Conservation (phyloP, 1,284 basidiomycete species). For the Ganoderma leucocontextum region DNA sequence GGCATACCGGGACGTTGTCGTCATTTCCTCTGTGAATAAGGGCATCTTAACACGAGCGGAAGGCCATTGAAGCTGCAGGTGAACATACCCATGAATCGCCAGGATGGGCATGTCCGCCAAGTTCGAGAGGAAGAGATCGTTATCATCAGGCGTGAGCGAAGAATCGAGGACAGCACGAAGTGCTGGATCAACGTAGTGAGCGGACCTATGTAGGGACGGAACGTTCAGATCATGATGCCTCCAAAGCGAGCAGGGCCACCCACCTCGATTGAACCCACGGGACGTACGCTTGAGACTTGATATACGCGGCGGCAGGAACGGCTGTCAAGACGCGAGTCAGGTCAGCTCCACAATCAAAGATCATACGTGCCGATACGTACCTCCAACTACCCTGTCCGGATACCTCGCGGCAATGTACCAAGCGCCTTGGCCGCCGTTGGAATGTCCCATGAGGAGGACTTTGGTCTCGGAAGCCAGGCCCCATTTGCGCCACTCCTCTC, state of each 20-base stretch:
- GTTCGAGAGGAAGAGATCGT: constrained; percentile 86
- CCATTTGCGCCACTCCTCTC: constrained; percentile 52
- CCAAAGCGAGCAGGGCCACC: not conserved
- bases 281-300: constrained; percentile 88
- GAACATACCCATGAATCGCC: constrained; percentile 77
- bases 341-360: constrained; percentile 2
- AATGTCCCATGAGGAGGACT: constrained; percentile 83
- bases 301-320: constrained; percentile 78
- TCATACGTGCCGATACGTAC: constrained; percentile 42
- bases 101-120: constrained; percentile 73
- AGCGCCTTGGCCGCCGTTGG: constrained; percentile 92
- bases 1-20: constrained; percentile 85
- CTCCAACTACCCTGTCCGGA: constrained; percentile 79
- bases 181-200: constrained; percentile 80
- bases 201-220: constrained; percentile 51
- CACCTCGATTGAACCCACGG: constrained; percentile 73
- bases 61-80: not conserved
- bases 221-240: not conserved
- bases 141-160: constrained; percentile 83
- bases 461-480: constrained; percentile 47
- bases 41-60: not conserved
- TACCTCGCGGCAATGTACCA: constrained; percentile 82
- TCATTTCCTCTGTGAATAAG: constrained; percentile 64
- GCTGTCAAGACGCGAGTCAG: constrained; percentile 47
- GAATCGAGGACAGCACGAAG: constrained; percentile 76